Base-by-base conservation (phyloP, 176 grass and related monocot genomes). In the Carex parvula region DNA sequence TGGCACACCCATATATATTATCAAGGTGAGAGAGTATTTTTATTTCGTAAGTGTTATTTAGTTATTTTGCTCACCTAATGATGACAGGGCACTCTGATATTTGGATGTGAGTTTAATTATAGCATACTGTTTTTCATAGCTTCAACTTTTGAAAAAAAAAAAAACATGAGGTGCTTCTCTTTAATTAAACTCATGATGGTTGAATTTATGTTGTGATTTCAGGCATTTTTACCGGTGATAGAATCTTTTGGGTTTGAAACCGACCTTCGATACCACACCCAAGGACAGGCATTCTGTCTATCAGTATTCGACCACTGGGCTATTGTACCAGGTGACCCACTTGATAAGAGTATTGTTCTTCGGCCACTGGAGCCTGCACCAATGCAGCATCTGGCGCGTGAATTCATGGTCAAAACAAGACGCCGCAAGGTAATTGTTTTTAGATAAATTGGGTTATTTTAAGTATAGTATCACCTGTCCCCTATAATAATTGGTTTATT, bases 241-340 rank as follows among this genome's bases (percentile, higher is more conserved):
- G 93, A 99, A 84, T 95, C 96, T 14, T 99, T 99, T 95, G 96
- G 96, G 76, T 99, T 95, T 84, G 93, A 95, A 89, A 99, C 96
- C 26, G 93, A 95, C 79, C 90, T 99, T 69, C 87, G 93, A 67
- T 99, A 99, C 80, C 96, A 99, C 71, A 99, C 96, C 46, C 96
- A 99, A 41, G 96, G 96, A 6, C 96, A 99, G 87, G 96, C 96
- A 63, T 99, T 99, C 81, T 95, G 96, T 87, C 30, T 95, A 60
- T 99, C 96, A 16, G 90, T 92, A 52, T 99, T 99, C 67, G 96
- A 99, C 85, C 96, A 99, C 85, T 99, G 93, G 96, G 92, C 96
- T 68, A 95, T 99, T 75, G 96, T 99, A 87, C 96, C 96, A 70
- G 96, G 93, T 81, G 96, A 95, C 7, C 96, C 96, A 65, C 89